phyloP scores from a whole-genome alignment of 2,329 filamentous ascomycete genomes.

The Aspergillus piperis region DNA sequence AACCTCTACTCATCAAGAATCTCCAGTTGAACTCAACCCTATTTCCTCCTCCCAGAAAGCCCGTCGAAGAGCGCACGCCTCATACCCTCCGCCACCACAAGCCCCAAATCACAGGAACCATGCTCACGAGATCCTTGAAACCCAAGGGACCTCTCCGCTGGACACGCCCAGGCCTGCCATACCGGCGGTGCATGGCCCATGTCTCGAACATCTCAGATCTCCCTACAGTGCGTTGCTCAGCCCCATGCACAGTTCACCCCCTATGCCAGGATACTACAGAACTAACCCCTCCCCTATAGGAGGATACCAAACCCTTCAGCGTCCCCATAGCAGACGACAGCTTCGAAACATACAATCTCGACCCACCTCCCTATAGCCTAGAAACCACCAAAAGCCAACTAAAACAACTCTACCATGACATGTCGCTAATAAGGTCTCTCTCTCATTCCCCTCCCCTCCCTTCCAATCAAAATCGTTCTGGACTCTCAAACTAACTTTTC shows the following conservation, averaged over 20 bases:
- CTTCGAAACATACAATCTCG: constrained; percentile 97
- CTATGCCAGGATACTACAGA: background rate
- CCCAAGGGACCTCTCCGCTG: background rate
- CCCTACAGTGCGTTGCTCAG: constrained; percentile 15
- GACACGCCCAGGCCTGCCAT: constrained; percentile 2
- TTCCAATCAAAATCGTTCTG: background rate
- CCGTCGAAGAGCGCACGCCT: background rate
- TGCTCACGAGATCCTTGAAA: constrained; percentile 17
- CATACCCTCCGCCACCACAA: background rate
- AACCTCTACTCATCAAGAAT: background rate
- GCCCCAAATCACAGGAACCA: background rate
- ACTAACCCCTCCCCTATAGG: constrained; percentile 51
- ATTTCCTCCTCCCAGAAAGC: background rate
- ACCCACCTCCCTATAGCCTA: constrained; percentile 85
- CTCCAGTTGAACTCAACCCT: background rate
- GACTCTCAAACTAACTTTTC: background rate
- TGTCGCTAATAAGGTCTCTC: constrained; percentile 77
- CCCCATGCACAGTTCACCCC: background rate
- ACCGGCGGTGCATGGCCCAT: constrained; percentile 20
- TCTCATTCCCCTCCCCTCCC: background rate
- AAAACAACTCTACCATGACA: constrained; percentile 95
- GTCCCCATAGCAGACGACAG: constrained; percentile 89
- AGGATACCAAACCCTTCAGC: constrained; percentile 84
- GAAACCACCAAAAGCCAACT: constrained; percentile 91
- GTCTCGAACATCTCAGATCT: constrained; percentile 17